A percentile compares a stretch with the other conserved stretches of the same genome.
These are phyloP conservation scores for Malus sieversii DNA, from an alignment of 306 rosid species.

Conservation along the genomic window DNA sequence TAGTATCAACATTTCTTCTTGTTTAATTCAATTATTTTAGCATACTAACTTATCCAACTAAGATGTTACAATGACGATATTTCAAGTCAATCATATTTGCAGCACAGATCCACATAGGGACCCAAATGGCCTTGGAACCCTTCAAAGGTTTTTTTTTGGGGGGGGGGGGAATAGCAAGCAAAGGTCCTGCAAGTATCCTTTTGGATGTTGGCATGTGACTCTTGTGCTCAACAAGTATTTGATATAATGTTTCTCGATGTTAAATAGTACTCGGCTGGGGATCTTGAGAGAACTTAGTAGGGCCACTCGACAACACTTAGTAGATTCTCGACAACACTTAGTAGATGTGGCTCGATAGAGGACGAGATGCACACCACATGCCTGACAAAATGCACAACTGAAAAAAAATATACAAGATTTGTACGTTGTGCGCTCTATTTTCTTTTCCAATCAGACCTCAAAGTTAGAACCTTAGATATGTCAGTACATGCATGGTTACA, in stretches of 20 bases:
- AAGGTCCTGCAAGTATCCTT: background rate
- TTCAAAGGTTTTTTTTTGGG: background rate
- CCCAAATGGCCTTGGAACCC: background rate
- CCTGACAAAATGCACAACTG: background rate
- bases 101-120: background rate
- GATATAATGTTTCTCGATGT: too few relatives aligned
- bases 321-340: background rate
- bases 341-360: too few relatives aligned
- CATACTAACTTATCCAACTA: background rate
- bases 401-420: too few relatives aligned
- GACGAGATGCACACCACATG: background rate
- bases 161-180: background rate
- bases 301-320: background rate
- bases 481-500: too few relatives aligned
- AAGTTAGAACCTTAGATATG: too few relatives aligned
- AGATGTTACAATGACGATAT: too few relatives aligned
- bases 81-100: too few relatives aligned
- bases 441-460: too few relatives aligned
- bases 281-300: too few relatives aligned
- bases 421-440: too few relatives aligned
- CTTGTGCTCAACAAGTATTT: background rate
- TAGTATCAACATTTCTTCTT: too few relatives aligned
- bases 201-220: background rate
- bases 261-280: background rate
- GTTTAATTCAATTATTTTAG: too few relatives aligned